Conservation (phyloP, 2,329 filamentous ascomycete genomes). For the Exophiala dermatitidis region DNA sequence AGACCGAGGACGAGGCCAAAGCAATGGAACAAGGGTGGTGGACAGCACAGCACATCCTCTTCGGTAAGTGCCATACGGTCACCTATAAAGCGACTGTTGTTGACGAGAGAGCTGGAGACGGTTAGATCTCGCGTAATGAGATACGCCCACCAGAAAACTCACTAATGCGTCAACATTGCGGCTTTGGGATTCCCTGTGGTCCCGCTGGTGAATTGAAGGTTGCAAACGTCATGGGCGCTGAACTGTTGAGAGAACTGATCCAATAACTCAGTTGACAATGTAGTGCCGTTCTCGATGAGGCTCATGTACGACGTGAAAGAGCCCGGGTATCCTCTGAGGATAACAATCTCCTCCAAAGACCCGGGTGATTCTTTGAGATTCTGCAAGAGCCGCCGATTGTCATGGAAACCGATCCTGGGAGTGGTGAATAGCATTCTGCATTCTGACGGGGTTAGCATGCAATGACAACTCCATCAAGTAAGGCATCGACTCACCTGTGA, state of each 20-base stretch:
- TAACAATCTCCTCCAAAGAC: conserved; percentile 47
- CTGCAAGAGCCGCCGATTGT: conserved; percentile 54
- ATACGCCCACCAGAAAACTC: conserved; percentile 26
- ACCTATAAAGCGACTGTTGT: conserved; percentile 64
- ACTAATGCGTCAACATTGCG: conserved; percentile 66
- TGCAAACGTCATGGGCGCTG: conserved; percentile 60
- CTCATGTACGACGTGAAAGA: conserved; percentile 55
- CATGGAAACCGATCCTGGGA: conserved; percentile 57
- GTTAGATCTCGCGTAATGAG: neutral
- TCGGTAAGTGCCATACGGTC: conserved; percentile 64
- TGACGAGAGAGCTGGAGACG: conserved; percentile 41
- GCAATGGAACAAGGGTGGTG: conserved; percentile 78
- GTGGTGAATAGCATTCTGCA: conserved; percentile 70
- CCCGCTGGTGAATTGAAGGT: conserved; percentile 68
- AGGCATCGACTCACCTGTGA: conserved; percentile 50
- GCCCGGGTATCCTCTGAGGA: conserved; percentile 51
- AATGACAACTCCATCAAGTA: too few species aligned
- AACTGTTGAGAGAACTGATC: conserved; percentile 50
- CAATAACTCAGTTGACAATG: conserved; percentile 46
- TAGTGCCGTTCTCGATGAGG: conserved; percentile 48
- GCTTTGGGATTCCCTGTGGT: conserved; percentile 67
- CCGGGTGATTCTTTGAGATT: conserved; percentile 42
- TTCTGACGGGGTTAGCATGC: conserved; percentile 37
- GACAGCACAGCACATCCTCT: conserved; percentile 67
- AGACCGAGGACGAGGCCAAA: conserved; percentile 74